Base-by-base conservation (phyloP, 2,329 filamentous ascomycete genomes). In the Phyllosticta ampelicida region DNA sequence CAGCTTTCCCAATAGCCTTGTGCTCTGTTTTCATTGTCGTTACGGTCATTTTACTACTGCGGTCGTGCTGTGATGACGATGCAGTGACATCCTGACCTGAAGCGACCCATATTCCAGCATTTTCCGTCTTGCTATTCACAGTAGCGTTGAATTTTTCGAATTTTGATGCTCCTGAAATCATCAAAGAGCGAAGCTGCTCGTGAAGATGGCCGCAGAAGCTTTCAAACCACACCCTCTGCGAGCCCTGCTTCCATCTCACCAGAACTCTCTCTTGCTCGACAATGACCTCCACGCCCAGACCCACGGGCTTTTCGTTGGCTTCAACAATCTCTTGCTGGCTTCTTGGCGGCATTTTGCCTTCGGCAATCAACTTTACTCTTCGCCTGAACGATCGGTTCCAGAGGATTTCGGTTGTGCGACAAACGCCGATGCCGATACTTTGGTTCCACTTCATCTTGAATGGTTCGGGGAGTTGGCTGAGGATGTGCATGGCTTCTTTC, bases 201-300 rank as follows among this genome's bases (percentile, higher is more conserved):
- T 52, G 50, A 48, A 55, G 20, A 13, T 55, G 48, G 48, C 58
- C 58, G 20, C 58, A 86, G 62, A 99, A 90, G 68, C 91, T 96
- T 73, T 95, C 88, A 71, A 92, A 96, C 0, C 94, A 67, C 0
- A 85, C 78, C 18, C 80, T 76, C 63, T 95, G 87, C 5, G 78
- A 76, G 0, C 94, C 92, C 65, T 89, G 84, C 0, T 89, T 67
- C 91, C 89, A 95, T 29, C 87, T 78, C 0, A 85, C 74, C 18
- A 74, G 70, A 2, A 76, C 69, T 36, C 28, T 29, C 16, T 65
- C 58, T 6, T 70, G 63, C 5, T 56, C 58, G 19, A 58, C 51
- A 8, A 18, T 29, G 48, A 79, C 69, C 56, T 71, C 70, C 52
- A 79, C 74, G 0, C 69, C 74, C 19, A 79, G 60, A 5, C 68